These are phyloP conservation scores for Trichoderma atroviride DNA, from an alignment of 2,329 filamentous ascomycete species.

Conservation along the genomic window DNA sequence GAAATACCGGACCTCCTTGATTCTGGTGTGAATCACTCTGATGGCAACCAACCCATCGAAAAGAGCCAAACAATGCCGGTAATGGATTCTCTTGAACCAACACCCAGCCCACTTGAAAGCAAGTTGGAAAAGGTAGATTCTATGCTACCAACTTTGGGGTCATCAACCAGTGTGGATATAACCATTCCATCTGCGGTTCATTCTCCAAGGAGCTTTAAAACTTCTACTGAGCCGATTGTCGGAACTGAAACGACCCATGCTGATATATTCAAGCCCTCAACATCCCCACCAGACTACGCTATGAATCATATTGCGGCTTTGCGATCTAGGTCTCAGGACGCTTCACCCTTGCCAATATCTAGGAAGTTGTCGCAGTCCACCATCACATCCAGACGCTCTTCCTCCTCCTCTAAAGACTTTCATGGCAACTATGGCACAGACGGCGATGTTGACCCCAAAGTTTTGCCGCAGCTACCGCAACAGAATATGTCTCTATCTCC, in stretches of 20 bases:
- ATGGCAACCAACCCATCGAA: conserved; percentile 52
- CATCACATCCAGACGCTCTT: conserved; percentile 41
- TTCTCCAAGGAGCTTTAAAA: conserved; percentile 43
- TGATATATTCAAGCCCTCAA: conserved; percentile 62
- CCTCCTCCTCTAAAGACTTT: conserved; percentile 51
- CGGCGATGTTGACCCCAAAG: conserved; percentile 25
- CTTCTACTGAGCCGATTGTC: conserved; percentile 65
- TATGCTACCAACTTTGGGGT: conserved; percentile 42
- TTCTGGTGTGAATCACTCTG: conserved; percentile 44
- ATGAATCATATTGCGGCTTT: conserved; percentile 68
- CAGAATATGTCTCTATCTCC: conserved; percentile 43
- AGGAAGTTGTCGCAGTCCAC: conserved; percentile 40
- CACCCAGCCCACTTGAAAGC: conserved; percentile 54
- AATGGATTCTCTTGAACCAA: conserved; percentile 42
- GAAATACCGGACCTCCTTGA: conserved; percentile 52
- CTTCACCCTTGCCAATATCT: conserved; percentile 51
- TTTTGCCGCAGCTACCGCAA: conserved; percentile 31
- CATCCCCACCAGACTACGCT: conserved; percentile 61
- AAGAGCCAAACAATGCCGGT: conserved; percentile 58
- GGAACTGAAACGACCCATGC: conserved; percentile 68
- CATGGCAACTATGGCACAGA: conserved; percentile 44
- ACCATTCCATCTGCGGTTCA: conserved; percentile 44
- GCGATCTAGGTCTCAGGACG: conserved; percentile 62
- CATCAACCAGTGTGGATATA: conserved; percentile 53
- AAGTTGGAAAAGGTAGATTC: conserved; percentile 47